These are phyloP conservation scores for Lepiota venenata DNA, from an alignment of 768 basidiomycete species.

Conservation along the genomic window DNA sequence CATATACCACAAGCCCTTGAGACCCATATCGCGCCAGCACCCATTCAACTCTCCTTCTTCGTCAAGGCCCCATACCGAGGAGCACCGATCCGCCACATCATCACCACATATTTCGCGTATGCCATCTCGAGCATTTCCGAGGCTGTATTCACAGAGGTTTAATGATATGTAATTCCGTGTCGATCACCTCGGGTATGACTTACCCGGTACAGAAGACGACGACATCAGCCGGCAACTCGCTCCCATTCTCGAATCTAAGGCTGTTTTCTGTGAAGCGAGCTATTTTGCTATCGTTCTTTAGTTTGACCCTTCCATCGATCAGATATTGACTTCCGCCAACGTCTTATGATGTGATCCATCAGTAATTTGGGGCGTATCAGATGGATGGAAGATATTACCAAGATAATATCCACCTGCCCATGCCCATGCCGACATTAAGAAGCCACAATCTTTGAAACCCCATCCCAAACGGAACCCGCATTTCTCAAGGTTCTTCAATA, in stretches of 20 bases:
- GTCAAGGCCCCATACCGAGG: conserved; percentile 63
- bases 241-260: conserved; percentile 46
- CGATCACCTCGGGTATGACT: background rate
- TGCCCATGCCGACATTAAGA: conserved; percentile 42
- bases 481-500: conserved; percentile 52
- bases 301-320: conserved; percentile 65
- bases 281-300: conserved; percentile 59
- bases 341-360: conserved; percentile 30
- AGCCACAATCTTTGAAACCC: conserved; percentile 51
- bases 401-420: conserved; percentile 67
- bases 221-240: conserved; percentile 46
- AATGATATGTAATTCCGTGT: background rate
- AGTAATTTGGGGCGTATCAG: background rate
- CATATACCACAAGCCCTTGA: conserved; percentile 54
- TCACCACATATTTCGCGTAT: conserved; percentile 44
- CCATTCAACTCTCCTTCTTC: conserved; percentile 60
- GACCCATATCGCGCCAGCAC: conserved; percentile 46
- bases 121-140: conserved; percentile 38
- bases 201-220: conserved; percentile 61
- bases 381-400: conserved; percentile 32
- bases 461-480: conserved; percentile 54
- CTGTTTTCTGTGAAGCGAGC: conserved; percentile 39
- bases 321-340: conserved; percentile 59
- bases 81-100: conserved; percentile 40
- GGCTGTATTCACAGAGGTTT: conserved; percentile 25